Evolutionary conservation across 495 filamentous ascomycete genomes (phyloP), one percentile per base, ranked within the genome.

Genomic region (Talaromyces ruber): DNA sequence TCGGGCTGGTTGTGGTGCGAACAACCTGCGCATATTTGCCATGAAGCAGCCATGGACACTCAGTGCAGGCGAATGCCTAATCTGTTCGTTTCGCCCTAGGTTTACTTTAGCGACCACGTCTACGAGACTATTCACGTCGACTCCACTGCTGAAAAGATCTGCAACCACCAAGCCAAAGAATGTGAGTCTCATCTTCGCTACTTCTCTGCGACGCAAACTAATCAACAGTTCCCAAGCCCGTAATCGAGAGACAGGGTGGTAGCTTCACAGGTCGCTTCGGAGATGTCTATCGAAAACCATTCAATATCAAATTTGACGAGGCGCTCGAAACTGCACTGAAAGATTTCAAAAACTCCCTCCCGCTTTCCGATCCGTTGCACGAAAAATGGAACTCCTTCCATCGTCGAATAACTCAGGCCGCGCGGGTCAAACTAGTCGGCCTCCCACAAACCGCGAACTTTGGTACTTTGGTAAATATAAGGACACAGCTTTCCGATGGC

Each of bases 401-500:
- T 47, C 76, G 77, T 11, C 69, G 66, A 55, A 59, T 77, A 21
- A 47, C 67, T 30, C 75, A 72, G 59, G 74, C 77, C 8, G 72
- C 70, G 60, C 64, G 65, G 39, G 2, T 74, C 43, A 67, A 72
- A 16, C 71, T 70, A 6, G 64, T 24, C 6, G 26, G 26, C 3
- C 12, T 25, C 3, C 47, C 2, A 55, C 30, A 39, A 37, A 26
- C 26, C 6, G 22, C 60, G 4, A 67, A 68, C 62, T 51, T 18
- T 32, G 65, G 70, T n/a, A 50, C 67, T 3, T 61, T 76, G 51
- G 65, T 43, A 9, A 60, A 71, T 2, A 34, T 71, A 16, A 78
- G 74, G 55, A 7, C 25, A 7, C 63, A 71, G 8, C 71, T 92
- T 53, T 82, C 82, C 64, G 77, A 80, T 53, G 80, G 83, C 8